A percentile compares a stretch with the other conserved stretches of the same genome.
Conservation (phyloP, 2,329 filamentous ascomycete genomes). For the Ceratocystis lukuohia region DNA sequence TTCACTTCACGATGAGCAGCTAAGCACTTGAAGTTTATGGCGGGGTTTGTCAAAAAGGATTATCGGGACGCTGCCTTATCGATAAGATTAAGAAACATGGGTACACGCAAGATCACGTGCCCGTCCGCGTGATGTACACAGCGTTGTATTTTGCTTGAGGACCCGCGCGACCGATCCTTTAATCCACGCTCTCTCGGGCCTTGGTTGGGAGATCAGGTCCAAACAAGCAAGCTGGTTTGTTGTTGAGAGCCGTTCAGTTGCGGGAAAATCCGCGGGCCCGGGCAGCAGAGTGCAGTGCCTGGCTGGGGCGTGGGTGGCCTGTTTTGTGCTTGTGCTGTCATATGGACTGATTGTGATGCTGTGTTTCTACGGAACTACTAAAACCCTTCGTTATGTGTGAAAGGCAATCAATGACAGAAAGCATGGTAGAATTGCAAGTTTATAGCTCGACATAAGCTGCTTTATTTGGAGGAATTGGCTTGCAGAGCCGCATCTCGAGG, state of each 20-base stretch:
- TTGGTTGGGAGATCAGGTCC: neutral
- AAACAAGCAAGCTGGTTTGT: neutral
- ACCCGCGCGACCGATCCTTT: slow-evolving; percentile 18
- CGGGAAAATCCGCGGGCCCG: slow-evolving; percentile 11
- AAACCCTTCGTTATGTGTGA: no score
- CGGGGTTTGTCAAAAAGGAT: slow-evolving; percentile 1
- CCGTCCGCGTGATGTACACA: neutral
- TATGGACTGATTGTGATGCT: no score
- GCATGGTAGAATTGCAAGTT: no score
- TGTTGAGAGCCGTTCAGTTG: neutral
- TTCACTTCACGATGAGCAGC: no score
- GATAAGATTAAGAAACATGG: neutral
- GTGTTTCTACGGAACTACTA: no score
- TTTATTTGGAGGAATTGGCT: no score
- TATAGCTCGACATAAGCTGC: no score
- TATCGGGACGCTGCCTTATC: slow-evolving; percentile 3
- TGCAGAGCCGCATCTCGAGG: no score
- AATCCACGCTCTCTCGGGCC: slow-evolving; percentile 11
- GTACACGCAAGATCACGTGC: neutral
- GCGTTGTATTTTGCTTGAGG: neutral
- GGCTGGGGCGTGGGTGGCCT: neutral
- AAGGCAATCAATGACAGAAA: no score
- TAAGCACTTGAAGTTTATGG: neutral
- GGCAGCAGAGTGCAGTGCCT: neutral
- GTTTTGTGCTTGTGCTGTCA: neutral